These are phyloP conservation scores for Eugenia klotzschiana DNA, from an alignment of 441 rosid species.

Conservation along the genomic window DNA sequence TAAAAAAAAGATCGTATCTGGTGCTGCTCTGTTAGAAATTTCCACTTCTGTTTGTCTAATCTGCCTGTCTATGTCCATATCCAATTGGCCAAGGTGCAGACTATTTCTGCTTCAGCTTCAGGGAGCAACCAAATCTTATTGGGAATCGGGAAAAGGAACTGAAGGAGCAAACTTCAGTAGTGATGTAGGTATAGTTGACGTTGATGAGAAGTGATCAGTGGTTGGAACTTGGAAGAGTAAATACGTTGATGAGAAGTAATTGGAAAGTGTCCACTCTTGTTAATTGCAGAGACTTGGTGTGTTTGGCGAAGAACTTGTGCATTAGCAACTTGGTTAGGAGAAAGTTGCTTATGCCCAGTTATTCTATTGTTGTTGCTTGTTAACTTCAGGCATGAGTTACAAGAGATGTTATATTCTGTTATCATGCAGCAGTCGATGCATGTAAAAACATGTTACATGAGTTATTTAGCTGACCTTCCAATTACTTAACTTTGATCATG, in stretches of 20 bases:
- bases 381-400: neutral
- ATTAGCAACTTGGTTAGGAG: neutral
- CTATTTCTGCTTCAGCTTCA: neutral
- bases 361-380: neutral
- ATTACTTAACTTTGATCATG: neutral
- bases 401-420: neutral
- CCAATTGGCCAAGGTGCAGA: neutral
- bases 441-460: neutral
- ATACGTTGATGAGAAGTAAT: neutral
- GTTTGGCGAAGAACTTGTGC: neutral
- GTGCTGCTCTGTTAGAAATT: neutral
- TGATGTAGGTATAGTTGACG: neutral
- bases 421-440: neutral
- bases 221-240: neutral
- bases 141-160: neutral
- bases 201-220: neutral
- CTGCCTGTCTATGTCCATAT: neutral
- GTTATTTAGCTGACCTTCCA: neutral
- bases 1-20: neutral
- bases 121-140: neutral
- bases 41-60: neutral
- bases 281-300: neutral
- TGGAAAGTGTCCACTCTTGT: neutral
- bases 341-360: neutral
- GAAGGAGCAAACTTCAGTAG: neutral